Evolutionary conservation across 768 basidiomycete genomes (phyloP).

Genomic region (Dioszegia aurantiaca): DNA sequence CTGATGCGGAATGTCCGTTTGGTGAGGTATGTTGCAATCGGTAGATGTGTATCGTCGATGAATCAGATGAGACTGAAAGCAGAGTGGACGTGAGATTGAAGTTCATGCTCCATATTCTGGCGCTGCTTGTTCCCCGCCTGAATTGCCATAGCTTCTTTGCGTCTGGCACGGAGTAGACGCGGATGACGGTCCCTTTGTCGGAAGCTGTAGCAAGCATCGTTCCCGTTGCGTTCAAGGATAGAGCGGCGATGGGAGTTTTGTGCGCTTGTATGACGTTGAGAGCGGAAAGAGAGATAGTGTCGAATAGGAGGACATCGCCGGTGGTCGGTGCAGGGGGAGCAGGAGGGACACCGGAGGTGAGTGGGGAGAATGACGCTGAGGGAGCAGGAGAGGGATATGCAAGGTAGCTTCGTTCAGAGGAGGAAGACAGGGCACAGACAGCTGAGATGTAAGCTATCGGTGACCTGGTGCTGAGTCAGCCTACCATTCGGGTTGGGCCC

Average conservation of each 20-base stretch:
- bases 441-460: conserved; percentile 56
- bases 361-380: conserved; percentile 64
- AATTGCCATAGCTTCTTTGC: conserved; percentile 96
- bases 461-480: conserved; percentile 25
- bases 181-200: conserved; percentile 94
- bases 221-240: conserved; percentile 80
- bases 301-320: conserved; percentile 87
- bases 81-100: conserved; percentile 62
- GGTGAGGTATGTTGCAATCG: conserved; percentile 57
- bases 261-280: conserved; percentile 97
- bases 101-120: conserved; percentile 55
- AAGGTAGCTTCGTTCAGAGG: conserved; percentile 86
- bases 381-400: conserved; percentile 95
- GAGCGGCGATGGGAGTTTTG: conserved; percentile 83
- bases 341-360: conserved; percentile 55
- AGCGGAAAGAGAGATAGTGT: conserved; percentile 83
- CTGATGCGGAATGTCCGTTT: conserved; percentile 1
- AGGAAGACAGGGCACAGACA: conserved; percentile 90
- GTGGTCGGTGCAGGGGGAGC: conserved; percentile 52
- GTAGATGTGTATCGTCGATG: conserved; percentile 96
- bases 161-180: conserved; percentile 85
- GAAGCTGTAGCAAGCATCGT: conserved; percentile 88
- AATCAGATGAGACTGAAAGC: conserved; percentile 85
- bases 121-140: conserved; percentile 61
- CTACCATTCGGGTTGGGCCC: conserved; percentile 89